Evolutionary conservation across 2,329 filamentous ascomycete genomes (phyloP), one percentile per base, ranked within the genome.

Genomic region (Pyrenophora seminiperda): DNA sequence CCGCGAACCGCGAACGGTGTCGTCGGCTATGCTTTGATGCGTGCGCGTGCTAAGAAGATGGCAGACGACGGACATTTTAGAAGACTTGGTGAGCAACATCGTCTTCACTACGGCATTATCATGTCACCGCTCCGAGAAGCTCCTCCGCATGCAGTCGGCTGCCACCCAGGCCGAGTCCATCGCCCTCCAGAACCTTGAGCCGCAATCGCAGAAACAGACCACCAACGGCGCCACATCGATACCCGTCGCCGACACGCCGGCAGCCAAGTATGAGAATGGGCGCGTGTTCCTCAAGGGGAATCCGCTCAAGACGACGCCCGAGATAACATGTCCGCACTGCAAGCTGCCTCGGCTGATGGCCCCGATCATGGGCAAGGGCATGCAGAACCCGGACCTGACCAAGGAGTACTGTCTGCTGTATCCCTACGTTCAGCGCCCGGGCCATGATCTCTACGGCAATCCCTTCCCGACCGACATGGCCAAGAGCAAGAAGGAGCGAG

Each of bases 371-470:
- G 87, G 87, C 61, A 86, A 83, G 62, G 86, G 87, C 37, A 81
- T 85, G 64, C 85, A 85, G 34, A 83, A 87, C 50, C 88, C 88
- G 0, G 75, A 78, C 32, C 73, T 78, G 10, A 74, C 73, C 14
- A 72, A 73, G 46, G 83, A 87, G 59, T 92, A 91, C 78, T 93
- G 89, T 80, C 90, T 89, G 73, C 85, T 86, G 58, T 85, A 88
- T 53, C 88, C 89, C 0, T 92, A 88, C 77, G 88, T 90, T 53
- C 84, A 89, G 60, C 86, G 89, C 68, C 79, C 84, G 2, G 88
- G 88, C 53, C 88, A 86, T 74, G 89, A 93, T 72, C 90, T 92
- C 58, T 91, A 91, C 72, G 89, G 88, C 41, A 90, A 91, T 73
- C 89, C 87, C 20, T 92, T 89, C 81, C 86, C 89, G 11, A 85